phyloP scores from a whole-genome alignment of 148 eudicot species.

The Amaranthus cruentus region DNA sequence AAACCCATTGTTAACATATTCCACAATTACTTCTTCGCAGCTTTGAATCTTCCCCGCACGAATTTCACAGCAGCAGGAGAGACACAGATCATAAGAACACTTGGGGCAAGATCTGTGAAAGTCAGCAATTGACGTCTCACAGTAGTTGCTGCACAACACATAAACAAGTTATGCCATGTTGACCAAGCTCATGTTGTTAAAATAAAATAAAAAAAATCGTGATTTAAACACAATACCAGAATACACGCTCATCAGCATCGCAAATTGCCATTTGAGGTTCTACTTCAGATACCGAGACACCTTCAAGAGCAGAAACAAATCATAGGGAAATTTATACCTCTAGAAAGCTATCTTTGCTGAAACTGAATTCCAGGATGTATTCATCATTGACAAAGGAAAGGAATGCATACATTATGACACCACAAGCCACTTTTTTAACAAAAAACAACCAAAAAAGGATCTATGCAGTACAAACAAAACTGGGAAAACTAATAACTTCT shows the following conservation, averaged over 20 bases:
- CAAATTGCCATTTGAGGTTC: neutral
- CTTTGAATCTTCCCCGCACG: conserved; percentile 39
- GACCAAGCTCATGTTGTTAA: neutral
- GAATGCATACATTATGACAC: neutral
- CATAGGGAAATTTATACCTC: neutral
- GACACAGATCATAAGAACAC: conserved; percentile 52
- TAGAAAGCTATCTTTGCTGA: neutral
- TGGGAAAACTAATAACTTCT: neutral
- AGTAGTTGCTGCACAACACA: conserved; percentile 39
- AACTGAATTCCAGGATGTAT: neutral
- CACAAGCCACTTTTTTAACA: neutral
- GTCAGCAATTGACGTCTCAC: conserved; percentile 51
- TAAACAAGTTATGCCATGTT: neutral
- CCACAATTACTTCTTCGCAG: conserved; percentile 30
- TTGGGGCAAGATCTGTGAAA: conserved; percentile 44
- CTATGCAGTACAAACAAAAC: neutral
- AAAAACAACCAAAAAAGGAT: neutral
- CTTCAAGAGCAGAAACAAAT: conserved; percentile 10
- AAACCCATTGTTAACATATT: conserved; percentile 34
- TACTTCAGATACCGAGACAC: conserved; percentile 9
- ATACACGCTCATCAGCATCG: neutral
- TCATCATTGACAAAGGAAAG: neutral
- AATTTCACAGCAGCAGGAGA: conserved; percentile 50
- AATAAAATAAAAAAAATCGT: neutral
- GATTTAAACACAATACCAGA: neutral